These are phyloP conservation scores for Botryosphaeria agaves DNA, from an alignment of 2,329 filamentous ascomycete species.

Conservation along the genomic window DNA sequence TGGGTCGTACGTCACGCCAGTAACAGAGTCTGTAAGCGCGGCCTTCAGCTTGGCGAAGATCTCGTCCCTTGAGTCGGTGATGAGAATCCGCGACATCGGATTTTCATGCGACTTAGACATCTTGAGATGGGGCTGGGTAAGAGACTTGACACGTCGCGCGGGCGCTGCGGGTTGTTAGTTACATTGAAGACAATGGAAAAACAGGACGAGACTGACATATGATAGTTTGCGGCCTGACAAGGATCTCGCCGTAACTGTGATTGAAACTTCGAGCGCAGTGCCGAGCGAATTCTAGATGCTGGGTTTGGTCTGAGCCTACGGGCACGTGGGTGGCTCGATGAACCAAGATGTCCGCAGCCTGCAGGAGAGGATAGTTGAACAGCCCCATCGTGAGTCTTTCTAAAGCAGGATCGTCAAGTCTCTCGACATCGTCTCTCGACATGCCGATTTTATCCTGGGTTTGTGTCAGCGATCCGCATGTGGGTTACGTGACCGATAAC, in stretches of 20 bases:
- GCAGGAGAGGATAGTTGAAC: conserved; percentile 90
- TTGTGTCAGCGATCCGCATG: no score
- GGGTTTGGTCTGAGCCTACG: conserved; percentile 86
- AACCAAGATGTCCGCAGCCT: conserved; percentile 84
- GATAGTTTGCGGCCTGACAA: conserved; percentile 52
- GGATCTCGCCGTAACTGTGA: conserved; percentile 44
- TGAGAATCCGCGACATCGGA: conserved; percentile 58
- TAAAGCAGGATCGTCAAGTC: no score
- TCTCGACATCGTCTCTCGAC: no score
- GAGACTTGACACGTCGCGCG: conserved; percentile 75
- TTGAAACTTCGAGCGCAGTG: conserved; percentile 83
- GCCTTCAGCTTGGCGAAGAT: conserved; percentile 53
- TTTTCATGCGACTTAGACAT: conserved; percentile 85
- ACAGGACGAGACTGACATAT: conserved; percentile 44
- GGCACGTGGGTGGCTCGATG: conserved; percentile 87
- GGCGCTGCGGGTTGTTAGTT: conserved; percentile 34
- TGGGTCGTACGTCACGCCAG: conserved; percentile 56
- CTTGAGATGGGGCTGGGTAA: conserved; percentile 59
- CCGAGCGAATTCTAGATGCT: conserved; percentile 86
- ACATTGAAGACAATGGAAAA: not conserved
- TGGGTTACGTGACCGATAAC: no score
- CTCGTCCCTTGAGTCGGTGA: conserved; percentile 50
- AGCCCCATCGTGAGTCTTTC: conserved; percentile 61
- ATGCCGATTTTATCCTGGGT: conserved; percentile 30
- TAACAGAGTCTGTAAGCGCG: conserved; percentile 61